These are phyloP conservation scores for Adansonia gregorii DNA, from an alignment of 441 rosid species.

Conservation along the genomic window DNA sequence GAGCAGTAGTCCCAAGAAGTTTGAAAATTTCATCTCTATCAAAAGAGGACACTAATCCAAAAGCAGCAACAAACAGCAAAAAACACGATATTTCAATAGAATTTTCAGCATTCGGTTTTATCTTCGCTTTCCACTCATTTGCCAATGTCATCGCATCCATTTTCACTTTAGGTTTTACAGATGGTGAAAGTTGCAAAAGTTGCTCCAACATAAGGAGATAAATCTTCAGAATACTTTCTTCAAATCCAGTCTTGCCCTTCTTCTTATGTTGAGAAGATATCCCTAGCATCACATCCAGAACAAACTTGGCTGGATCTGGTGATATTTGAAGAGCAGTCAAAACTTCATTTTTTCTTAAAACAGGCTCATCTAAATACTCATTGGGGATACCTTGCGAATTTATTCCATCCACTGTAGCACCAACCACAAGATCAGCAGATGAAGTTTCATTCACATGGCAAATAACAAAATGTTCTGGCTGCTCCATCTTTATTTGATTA, in stretches of 20 bases:
- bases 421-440: conserved; percentile 23
- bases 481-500: conserved; percentile 30
- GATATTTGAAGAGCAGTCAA: conserved; percentile 34
- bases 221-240: conserved; percentile 33
- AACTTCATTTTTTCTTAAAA: conserved; percentile 41
- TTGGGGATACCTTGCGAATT: conserved; percentile 8
- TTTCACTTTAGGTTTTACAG: conserved; percentile 35
- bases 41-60: conserved; percentile 35
- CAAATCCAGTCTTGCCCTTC: conserved; percentile 32
- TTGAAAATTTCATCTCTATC: conserved; percentile 32
- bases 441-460: conserved; percentile 27
- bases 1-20: conserved; percentile 29
- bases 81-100: conserved; percentile 36
- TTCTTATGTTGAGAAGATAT: conserved; percentile 29
- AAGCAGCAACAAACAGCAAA: conserved; percentile 43
- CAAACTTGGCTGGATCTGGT: conserved; percentile 50
- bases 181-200: conserved; percentile 36
- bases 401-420: conserved; percentile 23
- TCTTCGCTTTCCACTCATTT: conserved; percentile 40
- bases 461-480: conserved; percentile 27
- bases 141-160: conserved; percentile 39
- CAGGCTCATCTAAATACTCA: conserved; percentile 30
- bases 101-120: conserved; percentile 29
- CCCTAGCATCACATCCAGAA: conserved; percentile 44
- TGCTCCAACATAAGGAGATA: conserved; percentile 38